These are phyloP conservation scores for Bryoglossum gracile DNA, from an alignment of 495 filamentous ascomycete species.

Conservation along the genomic window DNA sequence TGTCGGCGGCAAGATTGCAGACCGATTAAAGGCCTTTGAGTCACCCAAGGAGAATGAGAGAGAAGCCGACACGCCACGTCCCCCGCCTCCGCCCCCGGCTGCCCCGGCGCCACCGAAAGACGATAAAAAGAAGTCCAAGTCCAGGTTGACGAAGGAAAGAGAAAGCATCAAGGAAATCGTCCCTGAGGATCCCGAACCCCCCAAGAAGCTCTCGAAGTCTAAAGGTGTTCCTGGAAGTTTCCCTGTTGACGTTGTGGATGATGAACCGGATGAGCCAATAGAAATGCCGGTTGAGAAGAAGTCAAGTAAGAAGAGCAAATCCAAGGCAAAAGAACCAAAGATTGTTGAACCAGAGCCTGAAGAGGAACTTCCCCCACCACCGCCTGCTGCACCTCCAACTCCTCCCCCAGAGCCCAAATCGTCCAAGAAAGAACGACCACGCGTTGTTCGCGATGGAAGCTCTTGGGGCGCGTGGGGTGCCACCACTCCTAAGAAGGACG, in stretches of 20 bases:
- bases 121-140: constrained; percentile 32
- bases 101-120: constrained; percentile 31
- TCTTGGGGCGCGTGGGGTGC: constrained; percentile 33
- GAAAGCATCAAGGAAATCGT: constrained; percentile 42
- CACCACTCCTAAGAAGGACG: constrained; percentile 35
- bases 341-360: constrained; percentile 22
- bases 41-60: constrained; percentile 20
- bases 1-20: constrained; percentile 42
- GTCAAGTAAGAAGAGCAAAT: constrained; percentile 34
- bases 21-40: constrained; percentile 47
- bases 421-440: constrained; percentile 33
- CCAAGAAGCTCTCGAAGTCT: constrained; percentile 43
- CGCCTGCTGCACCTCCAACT: constrained; percentile 20
- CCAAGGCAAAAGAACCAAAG: constrained; percentile 30
- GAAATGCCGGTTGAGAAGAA: constrained; percentile 41
- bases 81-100: constrained; percentile 29
- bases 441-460: constrained; percentile 38
- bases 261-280: constrained; percentile 40
- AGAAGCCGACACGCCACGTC: constrained; percentile 28
- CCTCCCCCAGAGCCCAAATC: constrained; percentile 28
- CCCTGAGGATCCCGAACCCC: constrained; percentile 51
- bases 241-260: constrained; percentile 33
- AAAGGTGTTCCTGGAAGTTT: constrained; percentile 43
- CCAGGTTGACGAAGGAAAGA: constrained; percentile 36
- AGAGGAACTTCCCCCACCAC: no score